Conservation (phyloP, 2,329 filamentous ascomycete genomes). For the Simplicillium sp. region DNA sequence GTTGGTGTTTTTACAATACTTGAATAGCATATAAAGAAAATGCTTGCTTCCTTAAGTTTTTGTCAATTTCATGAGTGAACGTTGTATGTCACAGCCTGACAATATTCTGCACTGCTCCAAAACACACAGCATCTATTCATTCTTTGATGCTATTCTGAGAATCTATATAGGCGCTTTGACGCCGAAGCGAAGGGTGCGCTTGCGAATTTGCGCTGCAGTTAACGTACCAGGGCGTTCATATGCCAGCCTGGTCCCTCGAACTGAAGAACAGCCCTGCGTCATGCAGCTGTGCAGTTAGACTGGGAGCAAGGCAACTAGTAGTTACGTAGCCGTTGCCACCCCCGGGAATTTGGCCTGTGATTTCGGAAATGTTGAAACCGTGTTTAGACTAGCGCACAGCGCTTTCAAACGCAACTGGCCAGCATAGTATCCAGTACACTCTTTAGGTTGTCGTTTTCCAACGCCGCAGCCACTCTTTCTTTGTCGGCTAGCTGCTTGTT, state of each 20-base stretch:
- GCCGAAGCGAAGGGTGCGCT: too few relatives aligned
- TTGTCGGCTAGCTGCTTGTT: constrained; percentile 97
- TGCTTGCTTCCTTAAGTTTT: background rate
- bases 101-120: too few relatives aligned
- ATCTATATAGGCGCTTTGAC: too few relatives aligned
- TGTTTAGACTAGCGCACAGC: background rate
- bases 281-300: too few relatives aligned
- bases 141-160: too few relatives aligned
- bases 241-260: too few relatives aligned
- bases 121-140: too few relatives aligned
- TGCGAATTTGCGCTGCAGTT: too few relatives aligned
- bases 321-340: too few relatives aligned
- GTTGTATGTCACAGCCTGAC: background rate
- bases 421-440: constrained; percentile 90
- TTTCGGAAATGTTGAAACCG: background rate
- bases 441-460: constrained; percentile 88
- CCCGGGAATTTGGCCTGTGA: background rate
- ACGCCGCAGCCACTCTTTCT: constrained; percentile 85
- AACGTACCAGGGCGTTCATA: too few relatives aligned
- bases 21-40: background rate
- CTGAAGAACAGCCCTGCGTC: too few relatives aligned
- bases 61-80: background rate
- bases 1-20: background rate
- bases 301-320: too few relatives aligned
- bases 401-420: constrained; percentile 59